Base-by-base conservation (phyloP, 129 eudicot species). In the Flaveria robusta region DNA sequence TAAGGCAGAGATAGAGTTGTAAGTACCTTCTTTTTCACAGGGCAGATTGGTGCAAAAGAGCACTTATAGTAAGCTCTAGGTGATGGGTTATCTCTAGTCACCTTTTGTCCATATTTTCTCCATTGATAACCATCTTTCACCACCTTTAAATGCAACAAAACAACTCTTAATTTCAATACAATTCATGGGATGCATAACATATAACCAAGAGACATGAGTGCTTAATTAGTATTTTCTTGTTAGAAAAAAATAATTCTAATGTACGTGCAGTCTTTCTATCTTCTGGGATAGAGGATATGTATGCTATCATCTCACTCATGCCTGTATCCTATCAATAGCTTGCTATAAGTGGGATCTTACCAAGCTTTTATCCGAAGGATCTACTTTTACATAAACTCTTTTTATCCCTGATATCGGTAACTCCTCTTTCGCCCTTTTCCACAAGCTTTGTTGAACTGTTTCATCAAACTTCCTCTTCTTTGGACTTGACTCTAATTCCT, bases 21-120 rank as follows among this genome's bases (percentile, higher is more conserved):
- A 22, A 15, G 20, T 27, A 86, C 98, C 92, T 92, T 92, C 88
- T 90, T 92, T 79, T 90, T 92, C 69, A 88, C 98, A 6, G 88
- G 96, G 79, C 98, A 92, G 55, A 34, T 37, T 13, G 98, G 98
- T 29, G 98, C 88, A 68, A 71, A 83, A 3, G 92, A 85, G 74
- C 98, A 90, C 77, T 79, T 88, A 45, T 77, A 92, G 76, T 92
- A 92, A 58, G 98, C 98, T 83, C 96, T 90, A 1, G 98, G 98
- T 72, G 94, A 92, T 16, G 96, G 94, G 77, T 92, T 92, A 78
- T 92, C 96, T 85, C 92, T 86, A 0, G 98, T 92, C 23, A 92
- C 96, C 78, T 92, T 92, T 71, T 92, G 98, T 24, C 98, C 98
- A 78, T 92, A 92, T 73, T 92, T 92, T 58, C 94, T 68, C 98